Evolutionary conservation across 768 basidiomycete genomes (phyloP), one percentile per base, ranked within the genome.

Genomic region (Holtermanniella nyarrowii): DNA sequence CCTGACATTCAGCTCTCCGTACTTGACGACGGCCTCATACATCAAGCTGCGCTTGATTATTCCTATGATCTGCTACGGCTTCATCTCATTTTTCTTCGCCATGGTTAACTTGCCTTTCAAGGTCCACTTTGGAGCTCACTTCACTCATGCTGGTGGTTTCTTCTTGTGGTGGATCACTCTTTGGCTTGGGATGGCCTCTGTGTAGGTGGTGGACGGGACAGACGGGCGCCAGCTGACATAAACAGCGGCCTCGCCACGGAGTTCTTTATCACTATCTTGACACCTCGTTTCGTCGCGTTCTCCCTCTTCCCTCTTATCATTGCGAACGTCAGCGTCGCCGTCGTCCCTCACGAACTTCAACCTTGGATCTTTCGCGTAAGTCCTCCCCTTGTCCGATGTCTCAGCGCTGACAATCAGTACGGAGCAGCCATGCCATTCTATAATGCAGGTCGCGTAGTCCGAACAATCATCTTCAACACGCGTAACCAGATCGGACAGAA

Each of bases 41-140:
- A 54, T 77, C 42, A 52, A 44, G 0, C 63, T 76, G 22, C 72
- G 76, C 18, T 22, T 76, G 5, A 26, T 63, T 26, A 59, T 68
- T 0, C 76, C 76, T 0, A 26, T 75, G 18, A 37, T 71, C 21
- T 53, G 62, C 7, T 77, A 76, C 60, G 49, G 74, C 31, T 65
- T 72, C 41, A 54, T 77, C 11, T 72, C 73, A 18, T 59, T 77
- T 56, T 69, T 72, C 57, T 76, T 76, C 59, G 63, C 76, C n/a
- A 71, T 71, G 69, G 50, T 78, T 59, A 73, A 66, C 58, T 60
- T 78, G 27, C 74, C 75, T 1, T 77, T 75, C 68, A 63, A 72
- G 21, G 60, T 76, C 13, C 73, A 74, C n/a, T 74, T 77, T 42
- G 73, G 59, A 21, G 73, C 73, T 1, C 72, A 74, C 45, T 72